Evolutionary conservation across 2,329 filamentous ascomycete genomes (phyloP).

Genomic region (Paecilomyces sp.): DNA sequence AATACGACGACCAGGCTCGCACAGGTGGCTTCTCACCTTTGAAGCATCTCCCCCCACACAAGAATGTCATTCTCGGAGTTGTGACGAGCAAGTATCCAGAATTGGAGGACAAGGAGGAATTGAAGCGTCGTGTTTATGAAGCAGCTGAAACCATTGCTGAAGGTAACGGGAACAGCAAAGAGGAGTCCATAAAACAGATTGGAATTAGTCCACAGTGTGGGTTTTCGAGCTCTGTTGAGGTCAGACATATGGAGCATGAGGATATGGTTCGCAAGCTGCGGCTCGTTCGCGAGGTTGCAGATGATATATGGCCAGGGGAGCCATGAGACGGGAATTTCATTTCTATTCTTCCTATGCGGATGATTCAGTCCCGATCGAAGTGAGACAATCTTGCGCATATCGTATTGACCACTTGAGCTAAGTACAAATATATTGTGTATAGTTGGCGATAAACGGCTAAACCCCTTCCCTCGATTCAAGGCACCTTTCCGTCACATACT

Average conservation of each 20-base stretch:
- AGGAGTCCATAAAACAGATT: slow-evolving; percentile 59
- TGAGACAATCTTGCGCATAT: too few relatives aligned
- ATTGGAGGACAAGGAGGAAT: slow-evolving; percentile 51
- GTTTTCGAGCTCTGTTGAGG: slow-evolving; percentile 49
- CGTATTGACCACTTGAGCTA: too few relatives aligned
- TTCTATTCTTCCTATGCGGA: too few relatives aligned
- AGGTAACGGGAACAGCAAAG: slow-evolving; percentile 51
- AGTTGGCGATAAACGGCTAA: background rate
- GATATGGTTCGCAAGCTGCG: background rate
- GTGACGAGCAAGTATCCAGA: slow-evolving; percentile 53
- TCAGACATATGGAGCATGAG: background rate
- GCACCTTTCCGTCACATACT: too few relatives aligned
- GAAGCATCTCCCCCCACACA: slow-evolving; percentile 48
- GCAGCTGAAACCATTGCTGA: slow-evolving; percentile 60
- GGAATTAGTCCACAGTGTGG: slow-evolving; percentile 61
- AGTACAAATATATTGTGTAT: too few relatives aligned
- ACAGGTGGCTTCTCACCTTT: slow-evolving; percentile 57
- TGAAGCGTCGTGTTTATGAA: slow-evolving; percentile 47
- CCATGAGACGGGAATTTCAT: background rate
- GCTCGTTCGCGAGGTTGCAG: background rate
- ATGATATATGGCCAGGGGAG: background rate
- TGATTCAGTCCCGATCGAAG: too few relatives aligned
- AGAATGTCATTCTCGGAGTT: slow-evolving; percentile 53
- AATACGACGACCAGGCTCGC: slow-evolving; percentile 53
- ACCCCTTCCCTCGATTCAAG: too few relatives aligned